Conservation (phyloP, 2,329 filamentous ascomycete genomes). For the Hyphodiscus sp. region DNA sequence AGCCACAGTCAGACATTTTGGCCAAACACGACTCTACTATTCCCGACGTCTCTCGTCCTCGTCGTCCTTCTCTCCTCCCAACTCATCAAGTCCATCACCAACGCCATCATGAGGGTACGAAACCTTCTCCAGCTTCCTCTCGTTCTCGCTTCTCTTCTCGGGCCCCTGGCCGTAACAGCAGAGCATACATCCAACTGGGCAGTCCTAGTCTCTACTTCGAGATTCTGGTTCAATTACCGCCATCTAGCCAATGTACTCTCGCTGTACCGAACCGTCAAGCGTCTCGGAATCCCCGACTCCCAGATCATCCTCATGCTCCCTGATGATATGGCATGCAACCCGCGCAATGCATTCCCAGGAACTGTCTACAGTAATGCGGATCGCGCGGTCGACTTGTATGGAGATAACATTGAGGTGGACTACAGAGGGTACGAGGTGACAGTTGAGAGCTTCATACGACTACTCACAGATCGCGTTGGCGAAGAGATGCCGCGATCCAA, state of each 20-base stretch:
- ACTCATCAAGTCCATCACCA: neutral
- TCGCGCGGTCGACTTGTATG: constrained; percentile 90
- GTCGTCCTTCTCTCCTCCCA: neutral
- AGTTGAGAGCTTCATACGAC: constrained; percentile 95
- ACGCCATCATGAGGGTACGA: constrained; percentile 43
- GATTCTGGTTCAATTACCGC: constrained; percentile 99
- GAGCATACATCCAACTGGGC: constrained; percentile 99
- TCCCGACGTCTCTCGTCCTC: neutral
- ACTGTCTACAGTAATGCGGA: constrained; percentile 98
- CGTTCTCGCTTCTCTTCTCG: constrained; percentile 42
- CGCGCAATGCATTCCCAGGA: constrained; percentile 93
- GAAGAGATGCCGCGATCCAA: constrained; percentile 95
- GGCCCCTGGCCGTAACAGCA: constrained; percentile 37
- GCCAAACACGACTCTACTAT: neutral
- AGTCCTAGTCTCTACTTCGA: constrained; percentile 94
- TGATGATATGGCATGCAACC: constrained; percentile 99
- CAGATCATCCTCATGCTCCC: constrained; percentile 99
- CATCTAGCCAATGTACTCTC: constrained; percentile 97
- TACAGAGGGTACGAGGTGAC: constrained; percentile 98
- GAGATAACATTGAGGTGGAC: constrained; percentile 98
- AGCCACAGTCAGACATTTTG: neutral
- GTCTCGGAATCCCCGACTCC: constrained; percentile 92
- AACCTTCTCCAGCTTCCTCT: constrained; percentile 35
- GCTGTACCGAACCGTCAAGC: constrained; percentile 95
- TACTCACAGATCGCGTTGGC: constrained; percentile 89